Conservation (phyloP, 1,284 basidiomycete species). For the Anthracocystis setariae region DNA sequence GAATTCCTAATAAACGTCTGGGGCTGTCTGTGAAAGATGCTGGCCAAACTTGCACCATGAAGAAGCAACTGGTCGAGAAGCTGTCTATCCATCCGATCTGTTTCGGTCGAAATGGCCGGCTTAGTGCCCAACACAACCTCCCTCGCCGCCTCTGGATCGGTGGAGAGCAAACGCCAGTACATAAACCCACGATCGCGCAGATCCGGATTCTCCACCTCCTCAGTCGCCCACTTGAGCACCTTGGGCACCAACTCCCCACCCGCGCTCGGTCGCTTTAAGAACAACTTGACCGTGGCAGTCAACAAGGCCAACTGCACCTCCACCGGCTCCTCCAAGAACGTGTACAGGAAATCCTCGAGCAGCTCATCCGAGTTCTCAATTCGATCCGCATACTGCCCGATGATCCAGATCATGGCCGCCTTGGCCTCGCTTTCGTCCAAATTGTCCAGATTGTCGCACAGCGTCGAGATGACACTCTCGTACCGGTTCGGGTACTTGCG, state of each 20-base stretch:
- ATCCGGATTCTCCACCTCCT: conserved; percentile 97
- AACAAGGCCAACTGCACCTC: conserved; percentile 95
- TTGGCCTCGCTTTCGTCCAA: conserved; percentile 98
- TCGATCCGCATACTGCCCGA: conserved; percentile 95
- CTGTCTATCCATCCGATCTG: conserved; percentile 82
- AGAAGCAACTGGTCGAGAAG: conserved; percentile 64
- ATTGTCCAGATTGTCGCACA: conserved; percentile 94
- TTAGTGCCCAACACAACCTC: conserved; percentile 92
- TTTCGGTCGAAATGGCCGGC: conserved; percentile 95
- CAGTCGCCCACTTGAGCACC: conserved; percentile 95
- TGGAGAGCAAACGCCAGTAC: conserved; percentile 97
- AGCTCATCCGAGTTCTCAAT: conserved; percentile 96
- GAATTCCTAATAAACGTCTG: conserved; percentile 60
- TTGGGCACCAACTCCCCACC: conserved; percentile 92
- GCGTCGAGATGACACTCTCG: conserved; percentile 92
- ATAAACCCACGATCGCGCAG: conserved; percentile 96
- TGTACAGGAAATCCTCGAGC: conserved; percentile 88
- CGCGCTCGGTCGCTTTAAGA: conserved; percentile 91
- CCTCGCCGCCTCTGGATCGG: conserved; percentile 84
- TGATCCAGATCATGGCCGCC: conserved; percentile 97
- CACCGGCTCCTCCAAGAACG: conserved; percentile 90
- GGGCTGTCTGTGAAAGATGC: conserved; percentile 62
- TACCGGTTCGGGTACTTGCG: conserved; percentile 96
- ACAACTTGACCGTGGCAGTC: conserved; percentile 95
- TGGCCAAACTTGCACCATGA: conserved; percentile 58